Conservation (phyloP, 1,284 basidiomycete species). For the Ustilago bromivora region DNA sequence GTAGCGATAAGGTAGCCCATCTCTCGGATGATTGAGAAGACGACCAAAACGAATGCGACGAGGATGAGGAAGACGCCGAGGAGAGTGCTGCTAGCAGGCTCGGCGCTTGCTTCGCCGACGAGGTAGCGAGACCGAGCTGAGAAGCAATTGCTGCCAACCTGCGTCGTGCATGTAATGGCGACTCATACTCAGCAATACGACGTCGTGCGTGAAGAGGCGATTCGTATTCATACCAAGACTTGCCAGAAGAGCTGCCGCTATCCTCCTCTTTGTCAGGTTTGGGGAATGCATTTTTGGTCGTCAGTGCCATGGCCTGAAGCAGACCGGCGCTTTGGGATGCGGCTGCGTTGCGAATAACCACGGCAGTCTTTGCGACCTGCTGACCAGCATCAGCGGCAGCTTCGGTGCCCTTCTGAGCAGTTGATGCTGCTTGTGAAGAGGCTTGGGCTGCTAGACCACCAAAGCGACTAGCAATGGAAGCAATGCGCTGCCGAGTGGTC, state of each 20-base stretch:
- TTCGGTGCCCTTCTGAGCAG: constrained; percentile 27
- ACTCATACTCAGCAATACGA: constrained; percentile 35
- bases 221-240: constrained; percentile 45
- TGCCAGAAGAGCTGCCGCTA: constrained; percentile 16
- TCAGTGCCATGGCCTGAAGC: constrained; percentile 48
- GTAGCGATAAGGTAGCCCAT: constrained; percentile 47
- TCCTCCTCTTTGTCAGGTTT: constrained; percentile 20
- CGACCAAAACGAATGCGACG: constrained; percentile 13
- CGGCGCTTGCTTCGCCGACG: constrained; percentile 36
- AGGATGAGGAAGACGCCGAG: constrained; percentile 9
- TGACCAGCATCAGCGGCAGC: constrained; percentile 24
- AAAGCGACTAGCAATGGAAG: constrained; percentile 43
- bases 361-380: constrained; percentile 26
- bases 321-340: constrained; percentile 38
- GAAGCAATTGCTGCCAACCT: constrained; percentile 52
- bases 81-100: constrained; percentile 21
- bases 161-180: constrained; percentile 44
- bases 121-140: constrained; percentile 52
- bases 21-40: constrained; percentile 18
- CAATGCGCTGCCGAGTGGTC: constrained; percentile 38
- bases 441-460: constrained; percentile 36
- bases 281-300: constrained; percentile 33
- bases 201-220: constrained; percentile 37
- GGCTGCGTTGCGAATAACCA: constrained; percentile 28
- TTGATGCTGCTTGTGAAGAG: constrained; percentile 27